Percentiles rank a stretch among this genome's conserved stretches.
Conservation (phyloP, 176 grass and related monocot species). For the Juncus effusus region DNA sequence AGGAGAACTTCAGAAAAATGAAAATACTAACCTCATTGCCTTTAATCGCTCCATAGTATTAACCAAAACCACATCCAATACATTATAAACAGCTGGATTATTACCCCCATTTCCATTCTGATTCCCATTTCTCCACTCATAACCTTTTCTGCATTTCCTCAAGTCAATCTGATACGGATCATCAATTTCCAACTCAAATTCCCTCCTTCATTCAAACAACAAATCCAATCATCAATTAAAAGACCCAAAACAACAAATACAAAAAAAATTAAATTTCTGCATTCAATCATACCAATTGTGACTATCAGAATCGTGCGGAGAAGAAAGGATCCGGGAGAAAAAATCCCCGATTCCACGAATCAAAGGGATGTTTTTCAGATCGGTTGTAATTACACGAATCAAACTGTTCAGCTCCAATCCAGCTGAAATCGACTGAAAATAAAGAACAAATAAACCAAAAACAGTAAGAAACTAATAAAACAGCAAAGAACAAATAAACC, state of each 20-base stretch:
- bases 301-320: conserved; percentile 11
- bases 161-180: conserved; percentile 30
- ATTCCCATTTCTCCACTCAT: conserved; percentile 4
- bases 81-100: conserved; percentile 46
- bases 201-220: not conserved
- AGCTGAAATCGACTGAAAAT: conserved; percentile 28
- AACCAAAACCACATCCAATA: conserved; percentile 39
- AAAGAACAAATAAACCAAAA: not conserved
- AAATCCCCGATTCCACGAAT: conserved; percentile 29
- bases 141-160: not conserved
- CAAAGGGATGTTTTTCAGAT: conserved; percentile 22
- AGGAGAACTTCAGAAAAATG: not conserved
- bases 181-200: conserved; percentile 21
- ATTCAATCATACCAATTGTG: conserved; percentile 14
- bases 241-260: not conserved
- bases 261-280: conserved; percentile 4
- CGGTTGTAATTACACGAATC: conserved; percentile 11
- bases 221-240: not conserved
- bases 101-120: conserved; percentile 17
- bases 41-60: conserved; percentile 49
- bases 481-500: not conserved
- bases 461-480: not conserved
- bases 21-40: conserved; percentile 35
- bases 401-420: conserved; percentile 27
- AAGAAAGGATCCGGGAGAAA: conserved; percentile 33